Percentiles rank a stretch among this genome's conserved stretches.
Conservation (phyloP, 1,284 basidiomycete genomes). For the Fomitopsis schrenkii region DNA sequence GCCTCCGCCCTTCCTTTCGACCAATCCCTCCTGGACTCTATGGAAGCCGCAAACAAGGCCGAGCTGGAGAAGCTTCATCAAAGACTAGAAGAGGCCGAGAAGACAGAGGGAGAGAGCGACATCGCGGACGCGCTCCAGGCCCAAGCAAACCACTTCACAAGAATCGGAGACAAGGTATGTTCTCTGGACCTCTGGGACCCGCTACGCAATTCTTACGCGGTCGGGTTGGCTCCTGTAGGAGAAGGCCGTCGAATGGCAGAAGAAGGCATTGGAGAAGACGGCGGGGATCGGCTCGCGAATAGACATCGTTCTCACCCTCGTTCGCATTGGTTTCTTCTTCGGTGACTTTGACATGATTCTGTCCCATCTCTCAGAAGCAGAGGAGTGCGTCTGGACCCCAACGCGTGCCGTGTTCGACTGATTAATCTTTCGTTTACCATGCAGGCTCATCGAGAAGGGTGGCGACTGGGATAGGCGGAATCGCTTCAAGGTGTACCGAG, state of each 20-base stretch:
- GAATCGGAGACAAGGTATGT: slow-evolving; percentile 88
- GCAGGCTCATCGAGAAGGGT: slow-evolving; percentile 88
- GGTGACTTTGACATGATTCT: slow-evolving; percentile 76
- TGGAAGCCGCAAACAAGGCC: slow-evolving; percentile 76
- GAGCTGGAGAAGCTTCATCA: slow-evolving; percentile 79
- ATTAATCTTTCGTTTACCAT: not conserved
- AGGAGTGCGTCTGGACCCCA: slow-evolving; percentile 54
- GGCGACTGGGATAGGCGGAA: slow-evolving; percentile 99
- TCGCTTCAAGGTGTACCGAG: slow-evolving; percentile 93
- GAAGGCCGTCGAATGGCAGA: slow-evolving; percentile 73
- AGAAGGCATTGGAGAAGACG: slow-evolving; percentile 87
- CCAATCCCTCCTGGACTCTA: slow-evolving; percentile 54
- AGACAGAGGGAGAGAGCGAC: slow-evolving; percentile 92
- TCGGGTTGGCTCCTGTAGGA: slow-evolving; percentile 43
- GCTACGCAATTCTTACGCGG: not conserved
- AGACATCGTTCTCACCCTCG: slow-evolving; percentile 87
- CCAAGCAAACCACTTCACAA: slow-evolving; percentile 84
- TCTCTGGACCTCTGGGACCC: not conserved
- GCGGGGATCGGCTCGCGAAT: slow-evolving; percentile 92
- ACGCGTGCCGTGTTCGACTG: not conserved
- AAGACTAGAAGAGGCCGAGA: slow-evolving; percentile 81
- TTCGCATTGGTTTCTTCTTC: slow-evolving; percentile 92
- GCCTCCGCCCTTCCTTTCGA: slow-evolving; percentile 48
- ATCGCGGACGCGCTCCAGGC: slow-evolving; percentile 85
- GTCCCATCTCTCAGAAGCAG: slow-evolving; percentile 75